Evolutionary conservation across 768 basidiomycete species (phyloP).

Genomic region (Tricholoma hemisulphureum): DNA sequence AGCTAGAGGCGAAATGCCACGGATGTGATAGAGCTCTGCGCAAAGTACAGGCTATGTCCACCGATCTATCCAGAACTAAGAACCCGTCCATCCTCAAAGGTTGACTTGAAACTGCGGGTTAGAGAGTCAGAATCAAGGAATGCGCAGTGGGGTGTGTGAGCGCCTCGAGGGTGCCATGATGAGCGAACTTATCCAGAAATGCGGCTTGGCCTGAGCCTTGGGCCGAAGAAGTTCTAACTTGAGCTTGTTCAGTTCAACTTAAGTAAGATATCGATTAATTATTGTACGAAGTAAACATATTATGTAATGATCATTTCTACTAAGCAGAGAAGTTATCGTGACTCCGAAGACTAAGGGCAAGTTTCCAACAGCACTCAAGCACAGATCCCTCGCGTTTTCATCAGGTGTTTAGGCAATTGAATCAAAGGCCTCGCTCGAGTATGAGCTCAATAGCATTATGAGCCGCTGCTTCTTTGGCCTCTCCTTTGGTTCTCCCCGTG

Average conservation of each 20-base stretch:
- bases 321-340: no score
- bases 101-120: neutral
- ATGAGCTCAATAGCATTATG: constrained; percentile 2
- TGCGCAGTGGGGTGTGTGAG: neutral
- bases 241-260: no score
- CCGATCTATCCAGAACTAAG: neutral
- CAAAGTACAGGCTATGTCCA: neutral
- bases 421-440: neutral
- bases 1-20: neutral
- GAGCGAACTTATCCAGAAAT: neutral
- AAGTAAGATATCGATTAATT: no score
- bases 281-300: no score
- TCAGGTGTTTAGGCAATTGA: neutral
- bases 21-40: neutral
- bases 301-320: no score
- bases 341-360: no score
- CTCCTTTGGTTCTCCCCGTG: constrained; percentile 4
- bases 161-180: constrained; percentile 6
- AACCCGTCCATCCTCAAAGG: neutral
- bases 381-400: no score
- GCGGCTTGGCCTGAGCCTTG: neutral
- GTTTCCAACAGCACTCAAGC: no score
- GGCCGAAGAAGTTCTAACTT: no score
- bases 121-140: neutral
- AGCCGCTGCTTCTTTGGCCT: constrained; percentile 9